Base-by-base conservation (phyloP, 768 basidiomycete genomes). In the Royoungia palumana region DNA sequence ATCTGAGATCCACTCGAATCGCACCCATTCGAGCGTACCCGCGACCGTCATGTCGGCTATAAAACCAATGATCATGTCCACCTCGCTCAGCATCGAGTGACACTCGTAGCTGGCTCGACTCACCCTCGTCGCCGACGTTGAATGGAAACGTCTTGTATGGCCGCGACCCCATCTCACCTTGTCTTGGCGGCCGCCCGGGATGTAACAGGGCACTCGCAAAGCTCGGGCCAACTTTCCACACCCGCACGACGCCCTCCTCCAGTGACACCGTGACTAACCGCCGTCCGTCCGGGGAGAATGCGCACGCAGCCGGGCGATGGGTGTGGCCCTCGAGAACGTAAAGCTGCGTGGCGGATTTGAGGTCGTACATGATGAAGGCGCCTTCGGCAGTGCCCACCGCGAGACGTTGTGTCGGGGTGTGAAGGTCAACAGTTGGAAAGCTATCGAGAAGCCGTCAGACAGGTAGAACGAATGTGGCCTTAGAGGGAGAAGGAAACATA, bases 151-250 rank as follows among this genome's bases (percentile, higher is more conserved):
- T 86, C 69, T 95, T 98, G 75, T 81, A 98, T 1, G 96, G 92
- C 41, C 87, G 79, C 0, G 86, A 85, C 14, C 91, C 88, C 21
- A 79, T 74, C 57, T 83, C 78, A 0, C 94, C 93, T 67, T 97
- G 94, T 25, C 92, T 74, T 6, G 96, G 95, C 2, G 93, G 94
- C 7, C 87, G 87, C 2, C 94, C 94, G 2, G 90, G 84, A 63
- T 84, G 85, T 63, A 98, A 94, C 65, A 98, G 83, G 21, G 27
- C 40, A 54, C 92, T 94, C 20, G 84, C 75, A 54, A 99, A 80
- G 60, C 90, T 91, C 9, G 83, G 77, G 0, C 96, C 95, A 6
- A 97, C 94, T 62, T 97, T 97, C 96, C 96, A 99, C 13, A 95
- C 90, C 12, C 92, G 77, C 6, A 93, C 86, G 5, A 79, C 74